Conservation (phyloP, 2,329 filamentous ascomycete species). For the Arachnomyces sp. region DNA sequence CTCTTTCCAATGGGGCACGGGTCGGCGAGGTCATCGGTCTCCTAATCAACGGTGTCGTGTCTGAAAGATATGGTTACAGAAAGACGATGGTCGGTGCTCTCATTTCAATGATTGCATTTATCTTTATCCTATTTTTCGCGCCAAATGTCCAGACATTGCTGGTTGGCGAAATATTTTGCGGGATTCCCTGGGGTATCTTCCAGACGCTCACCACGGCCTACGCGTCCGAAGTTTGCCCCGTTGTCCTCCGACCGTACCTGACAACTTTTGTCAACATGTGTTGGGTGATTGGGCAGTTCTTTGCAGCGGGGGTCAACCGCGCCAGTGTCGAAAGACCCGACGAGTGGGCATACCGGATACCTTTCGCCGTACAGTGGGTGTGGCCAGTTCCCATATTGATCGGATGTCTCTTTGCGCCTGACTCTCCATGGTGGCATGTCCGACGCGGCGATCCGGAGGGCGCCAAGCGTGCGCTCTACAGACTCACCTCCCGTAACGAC, state of each 20-base stretch:
- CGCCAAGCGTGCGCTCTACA: constrained; percentile 23
- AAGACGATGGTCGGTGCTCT: constrained; percentile 21
- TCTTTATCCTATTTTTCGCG: constrained; percentile 36
- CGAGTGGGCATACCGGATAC: constrained; percentile 31
- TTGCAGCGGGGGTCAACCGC: constrained; percentile 28
- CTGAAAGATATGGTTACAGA: constrained; percentile 51
- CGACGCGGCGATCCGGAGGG: constrained; percentile 27
- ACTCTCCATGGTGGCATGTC: constrained; percentile 33
- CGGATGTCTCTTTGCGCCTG: constrained; percentile 21
- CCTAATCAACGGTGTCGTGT: constrained; percentile 55
- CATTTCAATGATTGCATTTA: constrained; percentile 17
- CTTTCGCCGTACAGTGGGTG: constrained; percentile 28
- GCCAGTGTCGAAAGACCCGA: constrained; percentile 19
- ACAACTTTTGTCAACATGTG: constrained; percentile 33
- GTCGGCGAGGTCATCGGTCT: constrained; percentile 59
- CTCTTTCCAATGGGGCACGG: constrained; percentile 42
- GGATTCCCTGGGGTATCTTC: constrained; percentile 33
- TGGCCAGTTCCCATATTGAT: constrained; percentile 19
- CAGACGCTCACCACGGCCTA: constrained; percentile 29
- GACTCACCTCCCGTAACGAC: constrained; percentile 19
- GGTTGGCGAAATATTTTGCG: constrained; percentile 30
- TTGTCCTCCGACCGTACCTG: constrained; percentile 24
- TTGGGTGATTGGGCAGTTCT: constrained; percentile 35
- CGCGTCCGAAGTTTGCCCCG: constrained; percentile 31
- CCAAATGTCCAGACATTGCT: constrained; percentile 26